phyloP scores from a whole-genome alignment of 2,329 filamentous ascomycete species.

The Neocucurbitaria cava region DNA sequence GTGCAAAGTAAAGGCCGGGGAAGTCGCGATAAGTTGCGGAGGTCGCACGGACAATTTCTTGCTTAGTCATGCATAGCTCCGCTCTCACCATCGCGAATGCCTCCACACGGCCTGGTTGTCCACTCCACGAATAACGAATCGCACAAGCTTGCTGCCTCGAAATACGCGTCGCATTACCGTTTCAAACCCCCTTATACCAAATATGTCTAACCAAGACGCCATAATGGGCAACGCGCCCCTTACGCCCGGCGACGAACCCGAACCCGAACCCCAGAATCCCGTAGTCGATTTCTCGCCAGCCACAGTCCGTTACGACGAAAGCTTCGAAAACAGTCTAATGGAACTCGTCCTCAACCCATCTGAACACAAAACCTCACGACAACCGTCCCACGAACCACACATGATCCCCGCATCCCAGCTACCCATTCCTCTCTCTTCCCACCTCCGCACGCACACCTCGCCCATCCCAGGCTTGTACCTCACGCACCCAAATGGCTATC shows the following conservation, averaged over 20 bases:
- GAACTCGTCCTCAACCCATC: slow-evolving; percentile 46
- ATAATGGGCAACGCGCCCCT: slow-evolving; percentile 38
- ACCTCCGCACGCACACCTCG: slow-evolving; percentile 51
- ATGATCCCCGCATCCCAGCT: slow-evolving; percentile 44
- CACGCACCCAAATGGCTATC: slow-evolving; percentile 56
- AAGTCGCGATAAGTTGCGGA: slow-evolving; percentile 1
- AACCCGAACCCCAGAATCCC: slow-evolving; percentile 37
- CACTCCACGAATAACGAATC: neutral
- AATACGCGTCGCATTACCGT: neutral
- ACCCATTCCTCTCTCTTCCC: slow-evolving; percentile 53
- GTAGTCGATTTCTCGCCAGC: slow-evolving; percentile 52
- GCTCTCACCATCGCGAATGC: neutral
- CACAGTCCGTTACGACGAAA: slow-evolving; percentile 52
- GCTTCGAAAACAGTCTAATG: slow-evolving; percentile 56
- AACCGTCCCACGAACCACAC: slow-evolving; percentile 24
- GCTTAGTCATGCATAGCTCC: slow-evolving; percentile 3
- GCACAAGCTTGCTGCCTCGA: neutral
- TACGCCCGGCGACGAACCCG: slow-evolving; percentile 40
- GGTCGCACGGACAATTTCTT: slow-evolving; percentile 10
- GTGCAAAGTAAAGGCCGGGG: neutral
- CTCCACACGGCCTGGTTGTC: neutral
- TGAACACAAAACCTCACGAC: slow-evolving; percentile 28
- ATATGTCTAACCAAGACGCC: slow-evolving; percentile 31
- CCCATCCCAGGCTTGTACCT: slow-evolving; percentile 54
- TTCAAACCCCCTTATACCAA: neutral